phyloP scores from a whole-genome alignment of 768 basidiomycete genomes.

The Mrakia gelida region DNA sequence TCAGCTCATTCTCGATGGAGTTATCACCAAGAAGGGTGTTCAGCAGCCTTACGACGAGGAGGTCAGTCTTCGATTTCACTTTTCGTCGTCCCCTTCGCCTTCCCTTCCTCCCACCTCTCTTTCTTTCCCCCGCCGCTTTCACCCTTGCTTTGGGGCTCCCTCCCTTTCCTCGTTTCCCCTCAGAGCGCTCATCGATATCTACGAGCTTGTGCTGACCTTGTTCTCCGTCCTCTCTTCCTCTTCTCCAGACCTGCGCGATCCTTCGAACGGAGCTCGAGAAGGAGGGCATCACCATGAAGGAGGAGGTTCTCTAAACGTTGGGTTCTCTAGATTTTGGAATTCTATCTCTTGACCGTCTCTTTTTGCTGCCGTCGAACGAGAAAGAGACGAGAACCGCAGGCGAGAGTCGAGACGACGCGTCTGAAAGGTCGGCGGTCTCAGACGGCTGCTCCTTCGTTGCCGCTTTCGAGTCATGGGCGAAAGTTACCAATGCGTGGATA shows the following conservation, averaged over 20 bases:
- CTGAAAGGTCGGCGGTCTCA: no score
- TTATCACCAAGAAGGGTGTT: conserved; percentile 70
- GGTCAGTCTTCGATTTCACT: background rate
- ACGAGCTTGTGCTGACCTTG: conserved; percentile 6
- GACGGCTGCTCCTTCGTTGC: no score
- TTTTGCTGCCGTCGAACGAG: background rate
- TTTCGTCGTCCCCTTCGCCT: background rate
- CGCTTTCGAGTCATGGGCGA: no score
- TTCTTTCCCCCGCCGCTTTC: conserved; percentile 33
- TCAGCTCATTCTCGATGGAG: conserved; percentile 85
- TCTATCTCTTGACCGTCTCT: background rate
- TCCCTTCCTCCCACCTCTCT: background rate
- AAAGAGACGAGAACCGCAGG: no score
- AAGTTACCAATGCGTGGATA: no score
- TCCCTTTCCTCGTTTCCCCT: background rate
- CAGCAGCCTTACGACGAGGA: conserved; percentile 81
- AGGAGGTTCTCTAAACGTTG: conserved; percentile 32
- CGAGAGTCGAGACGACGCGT: no score
- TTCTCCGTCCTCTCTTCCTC: background rate
- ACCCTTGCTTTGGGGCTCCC: conserved; percentile 39
- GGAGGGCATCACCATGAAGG: conserved; percentile 41
- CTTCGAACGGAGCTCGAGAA: conserved; percentile 39
- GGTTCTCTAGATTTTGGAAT: background rate
- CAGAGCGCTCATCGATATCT: no score
- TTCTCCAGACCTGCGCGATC: conserved; percentile 32